Evolutionary conservation across 75 land plant genomes (phyloP).

Genomic region (Cunninghamia lanceolata): DNA sequence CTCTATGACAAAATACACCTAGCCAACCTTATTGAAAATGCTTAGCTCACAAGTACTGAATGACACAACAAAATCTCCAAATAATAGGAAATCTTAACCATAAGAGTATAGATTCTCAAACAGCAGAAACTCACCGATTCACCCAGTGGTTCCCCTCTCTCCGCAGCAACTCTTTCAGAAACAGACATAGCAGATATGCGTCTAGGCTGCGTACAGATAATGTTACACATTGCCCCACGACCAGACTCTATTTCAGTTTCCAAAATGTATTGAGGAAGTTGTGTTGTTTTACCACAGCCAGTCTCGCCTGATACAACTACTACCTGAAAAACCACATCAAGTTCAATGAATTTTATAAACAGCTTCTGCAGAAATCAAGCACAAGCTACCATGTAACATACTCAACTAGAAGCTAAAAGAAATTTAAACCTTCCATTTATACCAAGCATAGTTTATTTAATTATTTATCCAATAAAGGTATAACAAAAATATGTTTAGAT

Average conservation of each 20-base stretch:
- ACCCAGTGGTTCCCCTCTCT: slow-evolving; percentile 33
- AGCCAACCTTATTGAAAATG: background rate
- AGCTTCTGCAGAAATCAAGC: slow-evolving; percentile 2
- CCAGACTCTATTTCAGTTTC: slow-evolving; percentile 29
- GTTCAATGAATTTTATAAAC: background rate
- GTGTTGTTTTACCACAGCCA: slow-evolving; percentile 40
- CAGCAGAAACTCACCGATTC: slow-evolving; percentile 26
- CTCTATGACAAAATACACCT: background rate
- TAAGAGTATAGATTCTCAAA: slow-evolving; percentile 8
- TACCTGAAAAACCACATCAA: slow-evolving; percentile 13
- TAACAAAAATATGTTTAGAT: background rate
- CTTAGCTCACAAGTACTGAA: background rate
- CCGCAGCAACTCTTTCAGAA: slow-evolving; percentile 35
- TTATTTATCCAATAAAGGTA: background rate
- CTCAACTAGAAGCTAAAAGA: background rate
- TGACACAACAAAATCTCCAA: background rate
- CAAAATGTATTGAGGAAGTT: slow-evolving; percentile 38
- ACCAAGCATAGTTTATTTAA: background rate
- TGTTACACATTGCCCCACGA: slow-evolving; percentile 26
- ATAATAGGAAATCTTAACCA: background rate
- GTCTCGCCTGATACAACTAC: slow-evolving; percentile 35
- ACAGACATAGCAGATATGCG: slow-evolving; percentile 35
- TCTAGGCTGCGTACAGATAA: slow-evolving; percentile 41
- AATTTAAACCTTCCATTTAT: background rate
- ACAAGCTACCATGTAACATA: background rate